Evolutionary conservation across 345 rosid species (phyloP), one percentile per base, ranked within the genome.

Genomic region (Populus simonii): DNA sequence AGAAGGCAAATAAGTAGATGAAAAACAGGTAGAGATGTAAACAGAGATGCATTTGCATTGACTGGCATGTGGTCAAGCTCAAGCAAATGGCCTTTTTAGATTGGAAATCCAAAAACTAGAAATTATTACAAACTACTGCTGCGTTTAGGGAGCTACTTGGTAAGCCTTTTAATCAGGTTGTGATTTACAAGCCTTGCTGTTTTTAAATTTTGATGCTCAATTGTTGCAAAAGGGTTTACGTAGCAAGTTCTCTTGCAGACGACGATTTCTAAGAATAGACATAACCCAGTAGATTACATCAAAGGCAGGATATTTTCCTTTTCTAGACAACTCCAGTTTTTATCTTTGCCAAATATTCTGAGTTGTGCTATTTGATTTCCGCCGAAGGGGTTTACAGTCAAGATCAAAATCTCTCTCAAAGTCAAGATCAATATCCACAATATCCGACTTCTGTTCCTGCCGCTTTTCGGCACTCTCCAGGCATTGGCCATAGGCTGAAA

Each of bases 371-470:
- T 22, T 9, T 16, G 8, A 22, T 23, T 66, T 41, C 66, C 16
- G 66, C 23, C 18, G 57, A 47, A 35, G 10, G 31, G 11, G n/a
- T 27, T 68, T 45, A 72, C 51, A 25, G 69, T 36, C n/a, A 65
- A 0, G 18, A 15, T 49, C 33, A 61, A 41, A 45, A 71, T 47
- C 12, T 17, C 35, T 59, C 62, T 20, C 29, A 12, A 9, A 49
- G 11, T 66, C 31, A 25, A 61, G 68, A 68, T 53, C 69, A 29
- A 9, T 31, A 65, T 33, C 61, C 15, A 20, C 51, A n/a, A 49
- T 53, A 20, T 53, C 23, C 59, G 23, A 77, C 33, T 55, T 73
- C 72, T 66, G 68, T 59, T 78, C 65, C 43, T 31, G 53, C 55
- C 25, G 17, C 74, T 55, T 8, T 49, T 43, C 20, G 35, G 74